Evolutionary conservation across 2,329 filamentous ascomycete species (phyloP), one percentile per base, ranked within the genome.

Genomic region (Aspergillus hortae): DNA sequence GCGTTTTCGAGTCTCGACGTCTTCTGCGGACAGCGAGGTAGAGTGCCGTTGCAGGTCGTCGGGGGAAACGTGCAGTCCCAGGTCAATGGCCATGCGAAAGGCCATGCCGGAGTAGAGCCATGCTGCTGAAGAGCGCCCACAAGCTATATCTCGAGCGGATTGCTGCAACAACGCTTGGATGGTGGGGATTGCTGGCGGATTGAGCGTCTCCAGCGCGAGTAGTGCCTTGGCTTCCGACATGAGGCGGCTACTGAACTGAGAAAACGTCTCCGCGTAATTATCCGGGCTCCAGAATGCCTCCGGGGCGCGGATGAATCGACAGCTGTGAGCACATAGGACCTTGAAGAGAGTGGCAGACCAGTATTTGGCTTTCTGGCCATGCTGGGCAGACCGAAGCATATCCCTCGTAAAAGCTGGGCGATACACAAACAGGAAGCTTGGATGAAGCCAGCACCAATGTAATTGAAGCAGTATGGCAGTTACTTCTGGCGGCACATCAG

Each of bases 51-150:
- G 44, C 10, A 66, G 48, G 40, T 60, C 58, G 27, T 60, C 60
- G 19, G 57, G 58, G 14, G 55, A 60, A 9, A 63, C 48, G 36
- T 67, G 64, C 7, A 67, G 56, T 5, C 64, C 64, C 51, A 67
- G 54, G 36, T 67, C 63, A 30, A 62, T 58, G 14, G 62, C 63
- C 63, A 67, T 67, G 7, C 64, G 56, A 50, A 67, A 67, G 1
- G 64, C 64, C 51, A 65, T 60, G 4, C 64, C 64, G 10, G 59
- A 60, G 42, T 64, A 66, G 1, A 65, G 56, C 63, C 64, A 67
- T 9, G 57, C 61, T 48, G 64, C 61, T 14, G 63, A 65, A 6
- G 58, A 58, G 10, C 52, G 56, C 11, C 61, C 62, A 55, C 60
- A 65, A 17, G 62, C 58, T 10, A 65, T 54, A 44, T 66, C 64